A percentile compares a stretch with the other conserved stretches of the same genome.
These are phyloP conservation scores for Rutstroemia sp. DNA, from an alignment of 2,329 filamentous ascomycete species.

Conservation along the genomic window DNA sequence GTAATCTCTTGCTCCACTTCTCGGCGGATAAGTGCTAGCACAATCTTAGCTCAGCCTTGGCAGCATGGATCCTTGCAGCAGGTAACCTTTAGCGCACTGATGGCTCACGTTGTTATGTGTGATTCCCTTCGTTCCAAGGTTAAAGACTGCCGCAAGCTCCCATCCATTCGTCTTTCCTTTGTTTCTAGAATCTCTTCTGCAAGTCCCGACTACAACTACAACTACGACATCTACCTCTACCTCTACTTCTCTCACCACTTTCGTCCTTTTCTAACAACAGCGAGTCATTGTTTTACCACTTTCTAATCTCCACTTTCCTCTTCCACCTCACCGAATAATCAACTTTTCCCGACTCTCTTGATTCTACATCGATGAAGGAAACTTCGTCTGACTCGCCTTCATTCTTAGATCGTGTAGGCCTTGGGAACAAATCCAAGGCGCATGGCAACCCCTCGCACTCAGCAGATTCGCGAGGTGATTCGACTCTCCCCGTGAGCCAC, in stretches of 20 bases:
- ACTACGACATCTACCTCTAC: background rate
- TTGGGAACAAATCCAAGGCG: constrained; percentile 46
- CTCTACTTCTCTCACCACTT: background rate
- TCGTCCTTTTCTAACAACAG: background rate
- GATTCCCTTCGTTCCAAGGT: background rate
- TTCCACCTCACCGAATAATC: background rate
- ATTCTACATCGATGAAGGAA: constrained; percentile 52
- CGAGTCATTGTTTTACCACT: background rate
- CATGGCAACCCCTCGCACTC: constrained; percentile 41
- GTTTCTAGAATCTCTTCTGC: background rate
- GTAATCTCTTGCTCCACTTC: no score
- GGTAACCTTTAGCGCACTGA: background rate
- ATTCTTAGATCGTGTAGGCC: constrained; percentile 49
- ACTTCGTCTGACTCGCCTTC: constrained; percentile 42
- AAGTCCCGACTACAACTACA: background rate
- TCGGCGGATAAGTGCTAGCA: no score
- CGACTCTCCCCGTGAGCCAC: constrained; percentile 34
- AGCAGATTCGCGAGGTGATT: constrained; percentile 28
- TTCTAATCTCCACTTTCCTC: background rate
- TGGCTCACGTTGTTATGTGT: background rate
- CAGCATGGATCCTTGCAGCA: background rate
- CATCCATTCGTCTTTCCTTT: background rate
- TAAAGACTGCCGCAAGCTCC: background rate
- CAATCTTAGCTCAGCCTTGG: background rate
- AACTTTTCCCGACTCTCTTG: background rate